A percentile compares a stretch with the other conserved stretches of the same genome.
Evolutionary conservation across 352 stramenopile genomes (phyloP).

Genomic region (Phytophthora litchii): DNA sequence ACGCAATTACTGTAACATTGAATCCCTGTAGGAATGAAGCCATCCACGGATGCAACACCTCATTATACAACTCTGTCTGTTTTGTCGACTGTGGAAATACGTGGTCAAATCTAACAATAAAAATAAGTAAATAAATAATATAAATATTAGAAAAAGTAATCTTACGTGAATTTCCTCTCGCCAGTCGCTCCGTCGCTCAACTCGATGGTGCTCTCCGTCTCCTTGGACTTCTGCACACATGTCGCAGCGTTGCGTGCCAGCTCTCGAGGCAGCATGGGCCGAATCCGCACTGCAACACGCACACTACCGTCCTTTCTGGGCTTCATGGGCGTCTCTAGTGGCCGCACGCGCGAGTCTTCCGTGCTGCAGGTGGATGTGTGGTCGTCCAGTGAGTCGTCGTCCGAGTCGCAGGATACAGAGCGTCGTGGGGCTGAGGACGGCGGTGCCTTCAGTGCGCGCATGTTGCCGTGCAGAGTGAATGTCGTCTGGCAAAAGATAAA

Average conservation of each 20-base stretch:
- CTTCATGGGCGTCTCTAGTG: constrained; percentile 14
- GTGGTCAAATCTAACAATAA: constrained; percentile 69
- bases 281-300: constrained; percentile 78
- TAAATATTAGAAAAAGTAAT: constrained; percentile 5
- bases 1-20: constrained; percentile 89
- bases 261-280: constrained; percentile 80
- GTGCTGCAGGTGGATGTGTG: constrained; percentile 13
- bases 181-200: constrained; percentile 28
- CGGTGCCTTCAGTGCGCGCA: constrained; percentile 20
- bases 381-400: constrained; percentile 33
- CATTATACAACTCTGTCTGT: constrained; percentile 74
- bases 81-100: constrained; percentile 67
- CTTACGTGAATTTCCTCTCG: constrained; percentile 72
- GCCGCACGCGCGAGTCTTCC: constrained; percentile 21
- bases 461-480: constrained; percentile 20
- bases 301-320: constrained; percentile 70
- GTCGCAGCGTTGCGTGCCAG: constrained; percentile 52
- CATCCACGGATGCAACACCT: constrained; percentile 79
- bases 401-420: constrained; percentile 15
- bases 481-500: constrained; percentile 16
- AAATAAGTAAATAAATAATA: constrained; percentile 9
- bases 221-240: constrained; percentile 48
- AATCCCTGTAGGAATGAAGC: constrained; percentile 88
- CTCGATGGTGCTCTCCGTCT: constrained; percentile 38
- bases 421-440: not conserved